Percentiles rank a stretch among this genome's conserved stretches.
Conservation (phyloP, 2,329 filamentous ascomycete genomes). For the Acephala macrosclerotiorum region DNA sequence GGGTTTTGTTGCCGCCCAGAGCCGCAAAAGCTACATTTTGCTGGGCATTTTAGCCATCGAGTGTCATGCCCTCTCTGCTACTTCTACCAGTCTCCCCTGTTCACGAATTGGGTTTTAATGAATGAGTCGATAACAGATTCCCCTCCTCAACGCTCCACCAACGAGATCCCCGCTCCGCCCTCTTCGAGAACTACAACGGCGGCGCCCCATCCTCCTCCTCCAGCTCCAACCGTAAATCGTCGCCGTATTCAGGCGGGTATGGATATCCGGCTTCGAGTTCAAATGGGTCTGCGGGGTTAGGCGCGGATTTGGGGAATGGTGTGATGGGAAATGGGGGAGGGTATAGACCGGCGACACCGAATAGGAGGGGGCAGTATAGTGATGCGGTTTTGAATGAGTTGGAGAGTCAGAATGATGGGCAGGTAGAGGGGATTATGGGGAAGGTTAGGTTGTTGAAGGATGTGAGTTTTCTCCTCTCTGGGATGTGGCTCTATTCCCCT, state of each 20-base stretch:
- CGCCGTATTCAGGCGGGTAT: constrained; percentile 45
- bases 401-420: constrained; percentile 92
- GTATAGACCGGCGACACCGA: constrained; percentile 76
- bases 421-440: constrained; percentile 88
- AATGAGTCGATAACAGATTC: constrained; percentile 61
- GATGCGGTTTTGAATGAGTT: constrained; percentile 91
- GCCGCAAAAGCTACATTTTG: not conserved
- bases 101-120: not conserved
- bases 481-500: constrained; percentile 2
- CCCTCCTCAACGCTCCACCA: constrained; percentile 74
- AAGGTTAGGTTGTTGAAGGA: constrained; percentile 92
- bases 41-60: not conserved
- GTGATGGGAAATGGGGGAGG: constrained; percentile 46
- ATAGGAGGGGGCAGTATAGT: constrained; percentile 86
- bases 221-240: not conserved
- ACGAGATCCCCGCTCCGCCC: constrained; percentile 73
- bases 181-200: constrained; percentile 77
- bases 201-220: not conserved
- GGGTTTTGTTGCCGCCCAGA: not conserved
- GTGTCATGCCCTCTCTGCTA: not conserved
- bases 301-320: constrained; percentile 34
- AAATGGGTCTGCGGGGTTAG: constrained; percentile 39
- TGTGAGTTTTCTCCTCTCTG: constrained; percentile 59
- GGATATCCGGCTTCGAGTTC: constrained; percentile 54
- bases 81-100: too few relatives aligned